Evolutionary conservation across 495 filamentous ascomycete genomes (phyloP).

Genomic region (Annulohypoxylon nitens): DNA sequence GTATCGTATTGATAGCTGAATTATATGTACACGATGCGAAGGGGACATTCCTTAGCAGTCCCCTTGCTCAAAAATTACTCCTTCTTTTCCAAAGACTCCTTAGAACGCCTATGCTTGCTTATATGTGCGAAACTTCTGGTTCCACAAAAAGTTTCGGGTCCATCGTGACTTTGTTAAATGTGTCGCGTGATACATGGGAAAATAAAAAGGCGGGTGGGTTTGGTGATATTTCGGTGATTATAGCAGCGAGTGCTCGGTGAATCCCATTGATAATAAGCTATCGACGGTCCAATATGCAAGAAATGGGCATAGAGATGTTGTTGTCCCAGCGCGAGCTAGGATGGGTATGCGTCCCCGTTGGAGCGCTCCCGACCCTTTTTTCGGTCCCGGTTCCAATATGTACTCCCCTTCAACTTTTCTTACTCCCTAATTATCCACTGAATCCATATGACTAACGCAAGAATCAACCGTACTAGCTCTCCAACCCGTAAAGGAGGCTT

Average conservation of each 20-base stretch:
- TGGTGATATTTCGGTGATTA: conserved; percentile 7
- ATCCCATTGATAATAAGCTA: background rate
- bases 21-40: conserved; percentile 46
- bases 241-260: conserved; percentile 17
- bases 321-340: conserved; percentile 4
- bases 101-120: conserved; percentile 43
- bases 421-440: conserved; percentile 24
- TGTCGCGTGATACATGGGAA: conserved; percentile 12
- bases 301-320: conserved; percentile 9
- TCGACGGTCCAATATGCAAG: conserved; percentile 9
- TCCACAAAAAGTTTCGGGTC: conserved; percentile 15
- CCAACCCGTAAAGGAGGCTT: conserved; percentile 33
- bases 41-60: background rate
- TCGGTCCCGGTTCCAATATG: background rate
- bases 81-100: conserved; percentile 38
- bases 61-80: conserved; percentile 10
- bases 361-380: background rate
- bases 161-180: conserved; percentile 31
- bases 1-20: conserved; percentile 22
- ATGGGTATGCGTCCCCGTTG: background rate
- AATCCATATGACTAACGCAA: conserved; percentile 25
- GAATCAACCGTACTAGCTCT: conserved; percentile 29
- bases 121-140: conserved; percentile 5
- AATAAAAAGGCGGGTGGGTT: background rate
- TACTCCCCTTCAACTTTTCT: conserved; percentile 21